phyloP scores from a whole-genome alignment of 768 basidiomycete species.

The Psilocybe cyanescens region DNA sequence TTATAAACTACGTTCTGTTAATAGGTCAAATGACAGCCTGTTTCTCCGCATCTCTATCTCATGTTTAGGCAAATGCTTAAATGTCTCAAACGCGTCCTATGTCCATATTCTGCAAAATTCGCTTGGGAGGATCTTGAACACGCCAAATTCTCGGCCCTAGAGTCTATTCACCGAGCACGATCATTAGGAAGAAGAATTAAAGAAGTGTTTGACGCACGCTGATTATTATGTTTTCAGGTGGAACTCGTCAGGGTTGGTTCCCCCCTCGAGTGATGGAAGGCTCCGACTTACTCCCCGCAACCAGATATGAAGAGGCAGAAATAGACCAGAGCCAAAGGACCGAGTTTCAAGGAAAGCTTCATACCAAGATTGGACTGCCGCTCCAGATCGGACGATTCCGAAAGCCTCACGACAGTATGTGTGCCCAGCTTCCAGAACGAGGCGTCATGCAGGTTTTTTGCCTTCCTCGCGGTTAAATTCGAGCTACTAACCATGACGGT shows the following conservation, averaged over 20 bases:
- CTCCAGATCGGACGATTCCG: slow-evolving; percentile 39
- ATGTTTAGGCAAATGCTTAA: slow-evolving; percentile 3
- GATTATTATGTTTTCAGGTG: slow-evolving; percentile 11
- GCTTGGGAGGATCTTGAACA: slow-evolving; percentile 15
- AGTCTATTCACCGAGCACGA: slow-evolving; percentile 7
- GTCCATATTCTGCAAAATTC: neutral
- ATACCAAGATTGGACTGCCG: slow-evolving; percentile 23
- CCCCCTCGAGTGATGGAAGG: slow-evolving; percentile 6
- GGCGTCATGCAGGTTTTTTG: slow-evolving; percentile 39
- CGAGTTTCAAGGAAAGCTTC: slow-evolving; percentile 22
- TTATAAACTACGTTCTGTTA: slow-evolving; percentile 15
- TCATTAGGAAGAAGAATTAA: slow-evolving; percentile 1
- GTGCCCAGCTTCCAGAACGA: slow-evolving; percentile 40
- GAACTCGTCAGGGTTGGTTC: neutral
- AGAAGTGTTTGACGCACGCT: slow-evolving; percentile 9
- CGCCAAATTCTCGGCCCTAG: slow-evolving; percentile 3
- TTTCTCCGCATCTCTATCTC: slow-evolving; percentile 15
- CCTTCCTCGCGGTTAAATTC: slow-evolving; percentile 28
- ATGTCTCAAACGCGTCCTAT: neutral
- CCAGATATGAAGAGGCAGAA: slow-evolving; percentile 9
- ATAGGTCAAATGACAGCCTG: slow-evolving; percentile 23
- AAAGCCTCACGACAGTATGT: slow-evolving; percentile 40
- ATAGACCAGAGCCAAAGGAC: slow-evolving; percentile 7
- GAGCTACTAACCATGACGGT: slow-evolving; percentile 20
- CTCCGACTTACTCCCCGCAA: slow-evolving; percentile 1